Evolutionary conservation across 1,139 yeast species (phyloP).

Genomic region (Williopsis jadinii): DNA sequence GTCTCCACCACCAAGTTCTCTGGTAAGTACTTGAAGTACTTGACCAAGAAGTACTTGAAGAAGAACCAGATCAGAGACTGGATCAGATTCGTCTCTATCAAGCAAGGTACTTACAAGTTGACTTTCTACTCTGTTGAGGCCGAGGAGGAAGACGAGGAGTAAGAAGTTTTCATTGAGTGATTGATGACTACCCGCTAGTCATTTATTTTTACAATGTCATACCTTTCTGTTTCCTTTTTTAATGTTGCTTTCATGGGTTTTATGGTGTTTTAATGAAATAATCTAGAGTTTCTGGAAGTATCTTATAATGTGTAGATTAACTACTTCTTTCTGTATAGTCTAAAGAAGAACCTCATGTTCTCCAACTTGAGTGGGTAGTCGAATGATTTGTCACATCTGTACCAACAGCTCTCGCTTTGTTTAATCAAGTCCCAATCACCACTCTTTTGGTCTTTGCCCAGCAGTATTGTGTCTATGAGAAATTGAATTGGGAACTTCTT

Average conservation of each 20-base stretch:
- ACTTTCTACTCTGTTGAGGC: conserved; percentile 99
- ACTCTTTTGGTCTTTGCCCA: conserved; percentile 42
- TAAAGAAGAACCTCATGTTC: conserved; percentile 79
- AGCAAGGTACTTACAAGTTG: conserved; percentile 95
- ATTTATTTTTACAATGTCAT: conserved; percentile 9
- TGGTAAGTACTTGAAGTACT: conserved; percentile 99
- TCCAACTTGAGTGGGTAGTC: conserved; percentile 69
- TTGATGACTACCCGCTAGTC: conserved; percentile 11
- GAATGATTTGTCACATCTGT: conserved; percentile 51
- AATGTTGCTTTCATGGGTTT: conserved; percentile 10
- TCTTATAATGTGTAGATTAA: background rate
- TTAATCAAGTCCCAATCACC: conserved; percentile 65
- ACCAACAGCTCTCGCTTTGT: conserved; percentile 77
- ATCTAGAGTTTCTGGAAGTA: background rate
- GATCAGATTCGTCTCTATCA: conserved; percentile 98
- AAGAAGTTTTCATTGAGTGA: conserved; percentile 23
- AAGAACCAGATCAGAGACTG: conserved; percentile 99
- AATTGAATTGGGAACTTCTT: conserved; percentile 80
- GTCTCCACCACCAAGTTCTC: conserved; percentile 94
- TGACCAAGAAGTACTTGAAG: conserved; percentile 99
- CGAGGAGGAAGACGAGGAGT: conserved; percentile 92
- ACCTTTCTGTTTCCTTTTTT: conserved; percentile 11
- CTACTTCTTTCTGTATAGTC: conserved; percentile 52
- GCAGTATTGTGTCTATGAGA: conserved; percentile 62
- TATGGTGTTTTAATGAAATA: conserved; percentile 1